Evolutionary conservation across 306 rosid species (phyloP).

Genomic region (Castanea crenata): DNA sequence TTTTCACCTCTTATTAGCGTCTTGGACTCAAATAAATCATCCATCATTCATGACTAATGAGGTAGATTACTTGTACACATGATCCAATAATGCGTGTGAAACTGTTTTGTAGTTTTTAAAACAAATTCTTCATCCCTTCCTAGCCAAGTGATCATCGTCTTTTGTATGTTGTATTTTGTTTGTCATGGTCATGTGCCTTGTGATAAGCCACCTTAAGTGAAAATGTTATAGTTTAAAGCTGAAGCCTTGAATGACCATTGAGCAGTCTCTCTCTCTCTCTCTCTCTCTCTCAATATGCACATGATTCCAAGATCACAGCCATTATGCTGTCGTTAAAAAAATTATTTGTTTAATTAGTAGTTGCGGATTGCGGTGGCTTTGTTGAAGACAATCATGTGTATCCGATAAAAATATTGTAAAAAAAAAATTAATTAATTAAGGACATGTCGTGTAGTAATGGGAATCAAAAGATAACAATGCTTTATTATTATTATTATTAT

Average conservation of each 20-base stretch:
- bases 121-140: neutral
- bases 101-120: neutral
- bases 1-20: too few relatives aligned
- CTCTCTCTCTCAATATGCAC: neutral
- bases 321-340: neutral
- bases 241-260: neutral
- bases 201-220: too few relatives aligned
- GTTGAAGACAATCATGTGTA: too few relatives aligned
- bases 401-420: too few relatives aligned
- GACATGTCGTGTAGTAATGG: too few relatives aligned
- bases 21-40: neutral
- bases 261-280: neutral
- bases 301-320: slow-evolving; percentile 8
- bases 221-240: neutral
- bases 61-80: too few relatives aligned
- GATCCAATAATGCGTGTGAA: neutral
- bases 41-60: too few relatives aligned
- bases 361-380: too few relatives aligned
- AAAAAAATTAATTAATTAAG: too few relatives aligned
- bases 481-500: too few relatives aligned
- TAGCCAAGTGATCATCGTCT: neutral
- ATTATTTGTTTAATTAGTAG: neutral
- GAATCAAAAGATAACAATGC: too few relatives aligned
- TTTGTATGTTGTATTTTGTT: neutral
- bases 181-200: neutral